Conservation (phyloP, 2,329 filamentous ascomycete genomes). For the Fusarium sp. region DNA sequence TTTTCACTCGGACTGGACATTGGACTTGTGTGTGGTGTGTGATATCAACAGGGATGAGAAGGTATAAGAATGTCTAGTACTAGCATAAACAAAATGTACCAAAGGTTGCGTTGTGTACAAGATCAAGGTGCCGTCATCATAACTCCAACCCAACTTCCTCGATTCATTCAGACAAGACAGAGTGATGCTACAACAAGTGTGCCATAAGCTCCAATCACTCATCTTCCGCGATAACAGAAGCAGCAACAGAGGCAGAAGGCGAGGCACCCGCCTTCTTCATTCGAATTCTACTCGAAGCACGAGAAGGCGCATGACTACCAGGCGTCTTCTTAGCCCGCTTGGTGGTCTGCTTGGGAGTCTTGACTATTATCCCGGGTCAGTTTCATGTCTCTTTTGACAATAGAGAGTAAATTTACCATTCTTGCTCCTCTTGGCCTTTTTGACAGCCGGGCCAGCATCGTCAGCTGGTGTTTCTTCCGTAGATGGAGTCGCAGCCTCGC, state of each 20-base stretch:
- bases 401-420: conserved; percentile 3
- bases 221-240: not conserved
- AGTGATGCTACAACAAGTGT: too few species aligned
- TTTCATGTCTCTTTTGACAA: accelerated
- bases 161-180: too few species aligned
- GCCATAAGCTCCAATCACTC: not conserved
- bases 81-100: not conserved
- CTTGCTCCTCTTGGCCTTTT: conserved; percentile 26
- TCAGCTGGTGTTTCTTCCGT: not conserved
- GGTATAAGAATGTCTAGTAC: not conserved
- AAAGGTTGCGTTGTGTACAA: not conserved
- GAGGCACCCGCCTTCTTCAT: conserved; percentile 4
- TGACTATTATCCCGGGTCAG: not conserved
- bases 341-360: conserved; percentile 10
- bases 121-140: not conserved
- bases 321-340: conserved; percentile 8
- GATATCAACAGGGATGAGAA: not conserved
- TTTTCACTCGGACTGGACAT: not conserved
- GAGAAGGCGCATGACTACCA: conserved; percentile 15
- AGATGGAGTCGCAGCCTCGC: not conserved
- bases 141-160: not conserved
- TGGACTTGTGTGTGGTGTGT: not conserved
- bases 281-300: conserved; percentile 24
- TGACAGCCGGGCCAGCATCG: conserved; percentile 17
- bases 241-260: not conserved